A percentile compares a stretch with the other conserved stretches of the same genome.
phyloP scores from a whole-genome alignment of 2,329 filamentous ascomycete species.

The Penicillium rolfsii region DNA sequence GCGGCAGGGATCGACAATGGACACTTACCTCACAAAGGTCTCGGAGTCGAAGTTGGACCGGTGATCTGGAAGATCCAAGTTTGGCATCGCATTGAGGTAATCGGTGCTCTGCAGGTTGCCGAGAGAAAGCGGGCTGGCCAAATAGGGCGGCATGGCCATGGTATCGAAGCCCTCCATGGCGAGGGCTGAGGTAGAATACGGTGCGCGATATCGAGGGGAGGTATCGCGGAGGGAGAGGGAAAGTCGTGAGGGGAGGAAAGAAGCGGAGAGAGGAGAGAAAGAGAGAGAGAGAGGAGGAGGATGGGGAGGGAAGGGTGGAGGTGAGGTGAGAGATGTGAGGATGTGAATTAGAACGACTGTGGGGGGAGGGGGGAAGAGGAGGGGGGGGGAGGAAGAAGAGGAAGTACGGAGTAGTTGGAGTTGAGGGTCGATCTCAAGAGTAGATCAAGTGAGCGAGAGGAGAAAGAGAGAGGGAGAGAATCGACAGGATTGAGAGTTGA shows the following conservation, averaged over 20 bases:
- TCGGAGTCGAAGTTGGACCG: conserved; percentile 64
- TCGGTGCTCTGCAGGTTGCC: conserved; percentile 54
- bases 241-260: not conserved
- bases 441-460: not conserved
- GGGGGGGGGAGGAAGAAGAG: conserved; percentile 11
- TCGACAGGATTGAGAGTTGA: conserved; percentile 6
- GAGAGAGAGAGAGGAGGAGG: not conserved
- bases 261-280: conserved; percentile 5
- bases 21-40: conserved; percentile 61
- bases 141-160: conserved; percentile 63
- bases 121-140: conserved; percentile 61
- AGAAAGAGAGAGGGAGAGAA: not conserved
- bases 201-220: conserved; percentile 13
- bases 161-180: conserved; percentile 62
- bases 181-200: conserved; percentile 19
- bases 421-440: not conserved
- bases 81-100: conserved; percentile 54
- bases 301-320: conserved; percentile 8
- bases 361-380: not conserved
- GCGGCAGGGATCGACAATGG: not conserved
- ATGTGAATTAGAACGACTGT: not conserved
- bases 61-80: conserved; percentile 61
- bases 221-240: conserved; percentile 15
- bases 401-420: not conserved
- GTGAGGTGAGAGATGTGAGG: conserved; percentile 7